phyloP scores from a whole-genome alignment of 495 filamentous ascomycete genomes.

The Penicillium turbatum region DNA sequence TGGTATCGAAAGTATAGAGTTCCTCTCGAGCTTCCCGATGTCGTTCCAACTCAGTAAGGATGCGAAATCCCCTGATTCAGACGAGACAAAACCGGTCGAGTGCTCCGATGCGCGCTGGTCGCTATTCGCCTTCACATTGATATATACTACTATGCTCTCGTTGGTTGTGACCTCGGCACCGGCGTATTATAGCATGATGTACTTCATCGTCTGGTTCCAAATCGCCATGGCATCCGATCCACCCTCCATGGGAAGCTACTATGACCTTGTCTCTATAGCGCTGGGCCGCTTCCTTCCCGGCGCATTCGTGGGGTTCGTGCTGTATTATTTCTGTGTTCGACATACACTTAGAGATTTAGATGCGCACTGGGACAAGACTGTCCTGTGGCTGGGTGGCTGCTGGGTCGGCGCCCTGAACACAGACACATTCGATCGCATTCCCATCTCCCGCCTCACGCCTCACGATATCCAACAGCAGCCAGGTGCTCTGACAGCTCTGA shows the following conservation, averaged over 20 bases:
- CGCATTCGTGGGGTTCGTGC: conserved; percentile 62
- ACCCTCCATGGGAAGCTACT: conserved; percentile 44
- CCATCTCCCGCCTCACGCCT: conserved; percentile 67
- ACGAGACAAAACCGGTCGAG: conserved; percentile 14
- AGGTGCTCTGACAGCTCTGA: conserved; percentile 63
- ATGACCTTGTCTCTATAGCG: conserved; percentile 57
- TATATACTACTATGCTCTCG: conserved; percentile 60
- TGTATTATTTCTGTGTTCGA: conserved; percentile 58
- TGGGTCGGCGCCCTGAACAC: conserved; percentile 77
- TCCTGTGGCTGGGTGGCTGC: conserved; percentile 69
- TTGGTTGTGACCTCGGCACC: conserved; percentile 60
- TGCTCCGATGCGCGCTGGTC: conserved; percentile 68
- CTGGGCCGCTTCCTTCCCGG: conserved; percentile 71
- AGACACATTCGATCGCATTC: conserved; percentile 71
- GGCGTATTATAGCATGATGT: conserved; percentile 61
- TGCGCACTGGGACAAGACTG: conserved; percentile 67
- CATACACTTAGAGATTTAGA: conserved; percentile 51
- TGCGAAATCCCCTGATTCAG: conserved; percentile 14
- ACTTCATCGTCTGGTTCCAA: conserved; percentile 67
- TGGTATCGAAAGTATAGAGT: conserved; percentile 61
- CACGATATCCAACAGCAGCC: conserved; percentile 73
- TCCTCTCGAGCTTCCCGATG: conserved; percentile 65
- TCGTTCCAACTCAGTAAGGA: conserved; percentile 55
- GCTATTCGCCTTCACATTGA: conserved; percentile 59
- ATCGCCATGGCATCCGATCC: conserved; percentile 72